Percentiles rank a stretch among this genome's conserved stretches.
Evolutionary conservation across 768 basidiomycete species (phyloP).

Genomic region (Mycena vulgaris): DNA sequence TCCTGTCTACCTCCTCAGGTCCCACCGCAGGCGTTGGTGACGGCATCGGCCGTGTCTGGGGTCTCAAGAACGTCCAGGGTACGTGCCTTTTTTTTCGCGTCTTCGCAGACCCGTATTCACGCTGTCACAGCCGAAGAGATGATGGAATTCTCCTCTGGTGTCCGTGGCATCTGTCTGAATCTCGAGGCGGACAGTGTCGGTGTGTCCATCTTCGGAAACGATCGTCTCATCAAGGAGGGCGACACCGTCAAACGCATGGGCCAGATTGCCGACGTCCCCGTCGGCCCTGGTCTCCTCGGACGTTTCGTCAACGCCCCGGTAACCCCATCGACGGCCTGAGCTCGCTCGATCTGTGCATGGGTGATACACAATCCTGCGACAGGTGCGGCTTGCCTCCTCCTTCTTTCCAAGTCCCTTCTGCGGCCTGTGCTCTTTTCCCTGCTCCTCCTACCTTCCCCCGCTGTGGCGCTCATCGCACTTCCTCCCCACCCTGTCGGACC

Average conservation of each 20-base stretch:
- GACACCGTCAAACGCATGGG: constrained; percentile 99
- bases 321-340: constrained; percentile 99
- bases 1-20: constrained; percentile 40
- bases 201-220: constrained; percentile 99
- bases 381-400: too few relatives aligned
- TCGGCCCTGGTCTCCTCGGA: constrained; percentile 96
- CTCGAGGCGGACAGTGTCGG: constrained; percentile 99
- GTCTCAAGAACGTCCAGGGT: too few relatives aligned
- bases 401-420: too few relatives aligned
- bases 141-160: constrained; percentile 99
- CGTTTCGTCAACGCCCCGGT: constrained; percentile 99
- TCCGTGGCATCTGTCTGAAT: constrained; percentile 99
- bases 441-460: too few relatives aligned
- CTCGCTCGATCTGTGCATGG: too few relatives aligned
- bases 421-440: too few relatives aligned
- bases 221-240: constrained; percentile 99
- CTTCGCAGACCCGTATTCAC: constrained; percentile 41
- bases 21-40: constrained; percentile 90
- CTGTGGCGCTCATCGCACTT: too few relatives aligned
- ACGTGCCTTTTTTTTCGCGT: constrained; percentile 32
- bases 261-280: constrained; percentile 99
- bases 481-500: too few relatives aligned
- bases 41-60: too few relatives aligned
- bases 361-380: too few relatives aligned
- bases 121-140: constrained; percentile 92